Conservation (phyloP, 2,329 filamentous ascomycete species). For the Ceratocystis cacaofunesta region DNA sequence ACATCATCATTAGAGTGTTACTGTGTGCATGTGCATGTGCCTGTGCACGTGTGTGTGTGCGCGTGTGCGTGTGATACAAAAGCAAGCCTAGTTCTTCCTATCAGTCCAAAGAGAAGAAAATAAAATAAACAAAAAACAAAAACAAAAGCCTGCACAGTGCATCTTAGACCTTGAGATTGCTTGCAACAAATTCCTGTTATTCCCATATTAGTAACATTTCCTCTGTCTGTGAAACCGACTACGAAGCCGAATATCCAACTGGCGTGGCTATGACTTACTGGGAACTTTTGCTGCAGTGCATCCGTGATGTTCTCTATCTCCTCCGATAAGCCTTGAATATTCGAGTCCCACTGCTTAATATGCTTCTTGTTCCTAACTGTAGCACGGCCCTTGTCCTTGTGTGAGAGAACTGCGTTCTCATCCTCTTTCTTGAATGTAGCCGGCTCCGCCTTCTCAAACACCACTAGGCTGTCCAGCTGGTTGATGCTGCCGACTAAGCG, state of each 20-base stretch:
- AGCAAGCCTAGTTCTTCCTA: background rate
- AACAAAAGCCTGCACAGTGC: background rate
- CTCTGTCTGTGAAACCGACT: no score
- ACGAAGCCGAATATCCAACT: slow-evolving; percentile 14
- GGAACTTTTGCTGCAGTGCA: slow-evolving; percentile 65
- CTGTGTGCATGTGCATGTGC: no score
- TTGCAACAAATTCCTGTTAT: slow-evolving; percentile 1
- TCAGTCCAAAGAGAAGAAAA: background rate
- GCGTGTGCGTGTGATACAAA: background rate
- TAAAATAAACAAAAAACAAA: background rate
- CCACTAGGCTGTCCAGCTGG: slow-evolving; percentile 78
- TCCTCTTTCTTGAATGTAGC: background rate
- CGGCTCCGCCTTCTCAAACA: slow-evolving; percentile 64
- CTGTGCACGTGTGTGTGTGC: no score
- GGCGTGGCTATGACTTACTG: slow-evolving; percentile 30
- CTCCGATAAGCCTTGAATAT: slow-evolving; percentile 73
- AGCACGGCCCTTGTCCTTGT: slow-evolving; percentile 52
- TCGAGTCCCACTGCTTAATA: slow-evolving; percentile 75
- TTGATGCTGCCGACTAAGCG: slow-evolving; percentile 80
- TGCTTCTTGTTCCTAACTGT: slow-evolving; percentile 51
- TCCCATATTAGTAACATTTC: background rate
- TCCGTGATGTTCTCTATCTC: slow-evolving; percentile 80
- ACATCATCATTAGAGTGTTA: background rate
- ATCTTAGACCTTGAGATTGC: background rate
- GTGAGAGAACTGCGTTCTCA: slow-evolving; percentile 32